Evolutionary conservation across 768 basidiomycete species (phyloP).

Genomic region (Cubamyces lactineus): DNA sequence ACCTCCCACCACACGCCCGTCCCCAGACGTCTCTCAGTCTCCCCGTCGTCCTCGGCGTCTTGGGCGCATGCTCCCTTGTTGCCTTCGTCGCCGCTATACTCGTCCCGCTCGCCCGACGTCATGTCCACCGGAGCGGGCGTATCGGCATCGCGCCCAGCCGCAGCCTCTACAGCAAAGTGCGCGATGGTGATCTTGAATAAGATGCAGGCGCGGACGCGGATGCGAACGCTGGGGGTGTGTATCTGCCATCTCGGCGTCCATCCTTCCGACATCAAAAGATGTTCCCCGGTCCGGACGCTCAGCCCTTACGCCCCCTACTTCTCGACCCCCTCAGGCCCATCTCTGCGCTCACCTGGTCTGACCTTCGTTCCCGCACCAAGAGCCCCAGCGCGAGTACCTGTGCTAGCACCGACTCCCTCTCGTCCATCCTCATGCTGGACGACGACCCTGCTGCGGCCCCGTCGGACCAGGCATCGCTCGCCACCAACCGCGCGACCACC

Average conservation of each 20-base stretch:
- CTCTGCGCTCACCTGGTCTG: slow-evolving; percentile 35
- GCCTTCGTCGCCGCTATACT: slow-evolving; percentile 23
- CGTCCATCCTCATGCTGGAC: slow-evolving; percentile 5
- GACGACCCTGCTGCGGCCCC: slow-evolving; percentile 8
- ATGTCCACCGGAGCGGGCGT: not conserved
- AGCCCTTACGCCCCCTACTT: slow-evolving; percentile 27
- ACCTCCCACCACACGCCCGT: not conserved
- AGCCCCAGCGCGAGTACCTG: slow-evolving; percentile 27
- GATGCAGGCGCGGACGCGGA: not conserved
- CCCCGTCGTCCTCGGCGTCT: slow-evolving; percentile 26
- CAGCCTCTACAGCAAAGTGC: slow-evolving; percentile 3
- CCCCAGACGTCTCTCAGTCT: slow-evolving; percentile 19
- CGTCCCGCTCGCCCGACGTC: slow-evolving; percentile 26
- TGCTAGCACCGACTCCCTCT: slow-evolving; percentile 18
- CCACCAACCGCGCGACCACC: slow-evolving; percentile 28
- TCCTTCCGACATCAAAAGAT: slow-evolving; percentile 30
- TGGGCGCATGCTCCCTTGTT: slow-evolving; percentile 27
- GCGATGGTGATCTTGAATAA: slow-evolving; percentile 8
- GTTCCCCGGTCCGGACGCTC: slow-evolving; percentile 29
- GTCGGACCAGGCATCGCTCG: slow-evolving; percentile 9
- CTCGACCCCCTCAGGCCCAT: slow-evolving; percentile 28
- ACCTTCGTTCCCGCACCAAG: slow-evolving; percentile 28
- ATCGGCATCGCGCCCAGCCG: slow-evolving; percentile 1
- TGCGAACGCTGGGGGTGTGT: not conserved
- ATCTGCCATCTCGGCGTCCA: slow-evolving; percentile 28